Percentiles rank a stretch among this genome's conserved stretches.
phyloP scores from a whole-genome alignment of 1,139 yeast species.

The Sugiyamaella castrensis region DNA sequence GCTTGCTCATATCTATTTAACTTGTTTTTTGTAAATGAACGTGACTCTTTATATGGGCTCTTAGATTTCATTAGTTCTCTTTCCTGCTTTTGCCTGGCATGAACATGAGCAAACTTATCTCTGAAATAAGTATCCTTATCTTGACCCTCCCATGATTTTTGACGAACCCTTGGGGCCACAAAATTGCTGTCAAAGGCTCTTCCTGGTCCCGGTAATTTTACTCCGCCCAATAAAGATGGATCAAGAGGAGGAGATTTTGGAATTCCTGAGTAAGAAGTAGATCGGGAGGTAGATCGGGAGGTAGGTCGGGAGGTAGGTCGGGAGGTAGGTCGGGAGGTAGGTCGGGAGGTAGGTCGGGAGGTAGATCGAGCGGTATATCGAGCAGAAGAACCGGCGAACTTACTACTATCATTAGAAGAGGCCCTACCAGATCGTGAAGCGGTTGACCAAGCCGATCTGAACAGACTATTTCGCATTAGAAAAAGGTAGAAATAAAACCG shows the following conservation, averaged over 20 bases:
- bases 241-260: conserved; percentile 4
- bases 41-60: conserved; percentile 16
- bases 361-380: too few species aligned
- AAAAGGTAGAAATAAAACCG: too few species aligned
- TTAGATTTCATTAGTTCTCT: conserved; percentile 10
- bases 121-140: conserved; percentile 55
- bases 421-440: too few species aligned
- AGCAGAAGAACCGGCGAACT: too few species aligned
- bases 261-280: background rate
- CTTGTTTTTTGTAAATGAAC: conserved; percentile 19
- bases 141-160: conserved; percentile 60
- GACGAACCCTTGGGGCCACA: conserved; percentile 36
- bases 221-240: background rate
- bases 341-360: too few species aligned
- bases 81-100: conserved; percentile 44
- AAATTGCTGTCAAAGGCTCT: conserved; percentile 45
- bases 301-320: too few species aligned
- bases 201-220: conserved; percentile 14
- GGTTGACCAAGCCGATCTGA: too few species aligned
- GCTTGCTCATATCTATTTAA: conserved; percentile 12
- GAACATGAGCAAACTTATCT: conserved; percentile 56
- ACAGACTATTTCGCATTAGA: too few species aligned
- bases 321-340: too few species aligned
- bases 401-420: too few species aligned
- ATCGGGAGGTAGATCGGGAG: too few species aligned